Percentiles rank a stretch among this genome's conserved stretches.
phyloP scores from a whole-genome alignment of 2,329 filamentous ascomycete genomes.

The Cladosporium sp. region DNA sequence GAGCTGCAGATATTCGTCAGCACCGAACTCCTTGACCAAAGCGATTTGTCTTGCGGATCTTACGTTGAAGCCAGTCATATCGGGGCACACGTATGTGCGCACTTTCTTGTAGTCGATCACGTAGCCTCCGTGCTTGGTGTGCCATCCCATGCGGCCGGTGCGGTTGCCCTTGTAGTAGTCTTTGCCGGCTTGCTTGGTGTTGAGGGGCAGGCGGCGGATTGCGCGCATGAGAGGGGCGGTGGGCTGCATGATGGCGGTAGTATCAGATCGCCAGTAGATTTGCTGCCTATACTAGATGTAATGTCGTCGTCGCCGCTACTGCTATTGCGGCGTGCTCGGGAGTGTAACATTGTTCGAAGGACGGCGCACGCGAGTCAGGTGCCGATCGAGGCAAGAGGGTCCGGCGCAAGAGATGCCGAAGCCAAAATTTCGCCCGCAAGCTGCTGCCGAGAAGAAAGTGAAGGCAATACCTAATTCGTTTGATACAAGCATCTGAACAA shows the following conservation, averaged over 20 bases:
- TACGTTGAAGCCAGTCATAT: conserved; percentile 69
- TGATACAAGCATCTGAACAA: not conserved
- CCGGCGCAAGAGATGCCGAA: not conserved
- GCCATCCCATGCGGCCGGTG: conserved; percentile 78
- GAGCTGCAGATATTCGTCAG: conserved; percentile 60
- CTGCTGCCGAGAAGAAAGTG: not conserved
- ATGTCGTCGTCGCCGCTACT: not conserved
- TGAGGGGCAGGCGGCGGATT: conserved; percentile 73
- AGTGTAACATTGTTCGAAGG: not conserved
- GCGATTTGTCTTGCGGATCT: conserved; percentile 1
- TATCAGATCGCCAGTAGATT: too few relatives aligned
- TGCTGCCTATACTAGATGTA: not conserved
- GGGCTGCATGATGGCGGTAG: conserved; percentile 47
- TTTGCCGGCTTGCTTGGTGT: conserved; percentile 87
- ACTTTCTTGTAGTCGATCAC: conserved; percentile 81
- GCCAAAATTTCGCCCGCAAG: conserved; percentile 3
- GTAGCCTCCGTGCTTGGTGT: conserved; percentile 81
- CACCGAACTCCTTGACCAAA: too few relatives aligned
- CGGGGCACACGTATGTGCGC: conserved; percentile 81
- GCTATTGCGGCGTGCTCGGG: conserved; percentile 1
- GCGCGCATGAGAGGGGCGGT: conserved; percentile 64
- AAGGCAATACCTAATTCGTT: not conserved
- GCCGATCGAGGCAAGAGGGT: not conserved
- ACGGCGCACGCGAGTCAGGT: not conserved
- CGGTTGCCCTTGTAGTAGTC: conserved; percentile 97